Percentiles rank a stretch among this genome's conserved stretches.
These are phyloP conservation scores for Didymella keratinophila DNA, from an alignment of 2,329 filamentous ascomycete genomes.

Conservation along the genomic window DNA sequence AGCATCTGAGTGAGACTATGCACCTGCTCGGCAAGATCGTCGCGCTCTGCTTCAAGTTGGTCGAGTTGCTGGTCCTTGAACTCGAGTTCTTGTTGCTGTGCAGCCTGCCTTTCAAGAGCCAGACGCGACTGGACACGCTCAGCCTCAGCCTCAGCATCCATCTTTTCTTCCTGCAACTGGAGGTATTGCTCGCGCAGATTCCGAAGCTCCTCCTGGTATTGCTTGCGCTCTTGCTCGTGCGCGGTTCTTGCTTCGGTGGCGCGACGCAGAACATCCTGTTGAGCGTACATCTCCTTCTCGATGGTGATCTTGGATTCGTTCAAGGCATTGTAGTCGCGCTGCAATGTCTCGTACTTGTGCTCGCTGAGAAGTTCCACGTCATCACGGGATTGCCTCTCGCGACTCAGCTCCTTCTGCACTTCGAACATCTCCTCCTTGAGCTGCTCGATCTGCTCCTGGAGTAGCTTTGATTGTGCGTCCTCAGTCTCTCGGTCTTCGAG, in stretches of 20 bases:
- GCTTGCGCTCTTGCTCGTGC: conserved; percentile 87
- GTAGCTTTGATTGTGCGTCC: conserved; percentile 84
- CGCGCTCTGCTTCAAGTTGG: conserved; percentile 81
- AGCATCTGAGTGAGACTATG: conserved; percentile 88
- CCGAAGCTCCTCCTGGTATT: conserved; percentile 85
- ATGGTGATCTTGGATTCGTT: conserved; percentile 97
- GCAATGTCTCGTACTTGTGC: conserved; percentile 82
- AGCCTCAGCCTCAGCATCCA: conserved; percentile 80
- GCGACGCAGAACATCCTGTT: conserved; percentile 88
- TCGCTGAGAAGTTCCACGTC: conserved; percentile 91
- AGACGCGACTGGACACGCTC: conserved; percentile 80
- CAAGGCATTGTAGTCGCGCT: conserved; percentile 83
- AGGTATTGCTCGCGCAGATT: conserved; percentile 83
- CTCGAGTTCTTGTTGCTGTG: conserved; percentile 80
- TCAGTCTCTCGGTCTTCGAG: conserved; percentile 89
- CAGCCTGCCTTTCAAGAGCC: conserved; percentile 80
- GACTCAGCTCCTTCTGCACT: conserved; percentile 85
- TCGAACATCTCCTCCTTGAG: conserved; percentile 86
- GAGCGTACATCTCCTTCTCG: conserved; percentile 95
- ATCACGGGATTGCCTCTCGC: conserved; percentile 90
- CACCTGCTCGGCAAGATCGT: conserved; percentile 78
- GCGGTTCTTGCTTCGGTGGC: conserved; percentile 81
- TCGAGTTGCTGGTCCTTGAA: conserved; percentile 77
- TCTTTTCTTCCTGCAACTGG: conserved; percentile 82
- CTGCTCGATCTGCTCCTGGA: conserved; percentile 86